Evolutionary conservation across 2,329 filamentous ascomycete genomes (phyloP), one percentile per base, ranked within the genome.

Genomic region (Sclerotinia subarctica): DNA sequence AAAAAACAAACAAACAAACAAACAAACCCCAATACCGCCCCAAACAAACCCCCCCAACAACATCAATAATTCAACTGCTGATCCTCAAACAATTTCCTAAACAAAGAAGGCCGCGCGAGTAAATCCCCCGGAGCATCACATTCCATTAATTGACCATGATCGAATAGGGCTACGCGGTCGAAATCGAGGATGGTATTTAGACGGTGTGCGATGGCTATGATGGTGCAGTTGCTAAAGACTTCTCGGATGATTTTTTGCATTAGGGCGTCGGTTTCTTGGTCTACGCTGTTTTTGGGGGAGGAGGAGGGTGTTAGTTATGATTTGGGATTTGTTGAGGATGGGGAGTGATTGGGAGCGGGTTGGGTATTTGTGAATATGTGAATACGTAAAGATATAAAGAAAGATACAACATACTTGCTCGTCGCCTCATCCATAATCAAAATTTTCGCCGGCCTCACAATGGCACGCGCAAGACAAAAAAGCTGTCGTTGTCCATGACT

Each of bases 191-290:
- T 82, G 0, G 81, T 84, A 11, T 79, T 72, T 38, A 80, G 69
- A 5, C 75, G 70, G 69, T 80, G 78, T n/a, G 78, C 77, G 1
- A 80, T 74, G 0, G 76, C 74, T 44, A 79, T 74, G n/a, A 89
- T 82, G 2, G 87, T 90, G 73, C 85, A 83, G 4, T 79, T 79
- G 2, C 77, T 75, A 73, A 38, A 38, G 89, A 88, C 80, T 46
- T 82, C 78, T 2, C 83, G 80, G 67, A 89, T 82, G 26, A 88
- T 77, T 11, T 78, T 77, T 72, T 88, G 84, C 76, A 88, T 85
- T 21, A 82, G 77, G 53, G 81, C 78, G 69, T 88, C 86, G 0
- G 85, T 87, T 69, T 82, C 80, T 17, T 78, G 76, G 71, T 89
- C 86, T 54, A 89, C 82, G 66, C 83, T 86, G 75, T 77, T 80